phyloP scores from a whole-genome alignment of 495 filamentous ascomycete genomes.

The Rhypophila decipiens region DNA sequence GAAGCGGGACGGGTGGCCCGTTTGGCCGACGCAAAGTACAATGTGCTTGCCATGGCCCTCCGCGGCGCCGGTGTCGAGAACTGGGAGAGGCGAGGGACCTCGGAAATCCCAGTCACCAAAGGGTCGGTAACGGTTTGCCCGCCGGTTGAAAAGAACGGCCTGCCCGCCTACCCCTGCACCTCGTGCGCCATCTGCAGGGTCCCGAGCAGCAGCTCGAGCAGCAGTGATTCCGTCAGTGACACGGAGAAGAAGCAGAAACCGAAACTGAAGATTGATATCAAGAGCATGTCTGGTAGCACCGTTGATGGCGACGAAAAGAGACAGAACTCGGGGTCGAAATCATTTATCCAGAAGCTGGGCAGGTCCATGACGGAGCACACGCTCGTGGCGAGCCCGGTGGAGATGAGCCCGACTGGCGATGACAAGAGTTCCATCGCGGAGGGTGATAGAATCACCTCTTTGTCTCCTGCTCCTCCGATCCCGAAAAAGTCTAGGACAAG shows the following conservation, averaged over 20 bases:
- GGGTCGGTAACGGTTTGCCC: not conserved
- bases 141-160: not conserved
- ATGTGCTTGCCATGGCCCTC: conserved; percentile 1
- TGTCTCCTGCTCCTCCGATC: not conserved
- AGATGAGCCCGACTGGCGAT: not conserved
- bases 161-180: not conserved
- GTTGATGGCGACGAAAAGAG: not conserved
- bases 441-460: not conserved
- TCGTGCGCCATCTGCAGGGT: not conserved
- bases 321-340: not conserved
- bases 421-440: not conserved
- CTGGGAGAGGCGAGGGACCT: not conserved
- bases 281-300: no score
- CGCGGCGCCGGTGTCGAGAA: not conserved
- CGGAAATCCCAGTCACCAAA: conserved; percentile 1
- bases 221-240: no score
- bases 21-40: not conserved
- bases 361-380: not conserved
- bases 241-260: no score
- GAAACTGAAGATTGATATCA: no score
- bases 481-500: not conserved
- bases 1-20: not conserved
- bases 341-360: not conserved
- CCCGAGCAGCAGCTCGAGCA: not conserved
- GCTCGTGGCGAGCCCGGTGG: conserved; percentile 1